Evolutionary conservation across 1,139 yeast species (phyloP).

Genomic region (Ogataea hybrid): DNA sequence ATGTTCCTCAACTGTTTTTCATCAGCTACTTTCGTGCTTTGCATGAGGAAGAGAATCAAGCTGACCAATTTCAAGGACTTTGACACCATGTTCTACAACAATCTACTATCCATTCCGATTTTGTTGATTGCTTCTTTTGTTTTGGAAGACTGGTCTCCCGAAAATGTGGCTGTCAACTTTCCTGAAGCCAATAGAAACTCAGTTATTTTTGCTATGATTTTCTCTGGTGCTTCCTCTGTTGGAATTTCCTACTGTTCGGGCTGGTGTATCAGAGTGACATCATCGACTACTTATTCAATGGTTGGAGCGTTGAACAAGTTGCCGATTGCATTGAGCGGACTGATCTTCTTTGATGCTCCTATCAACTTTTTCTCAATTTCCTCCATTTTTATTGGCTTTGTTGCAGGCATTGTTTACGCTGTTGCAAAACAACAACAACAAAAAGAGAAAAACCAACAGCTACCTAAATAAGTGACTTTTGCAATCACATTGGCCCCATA

Average conservation of each 20-base stretch:
- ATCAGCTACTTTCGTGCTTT: slow-evolving; percentile 87
- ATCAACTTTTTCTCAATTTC: slow-evolving; percentile 89
- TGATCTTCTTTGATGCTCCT: slow-evolving; percentile 91
- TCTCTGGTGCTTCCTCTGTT: slow-evolving; percentile 91
- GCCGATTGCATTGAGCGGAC: slow-evolving; percentile 94
- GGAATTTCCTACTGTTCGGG: slow-evolving; percentile 98
- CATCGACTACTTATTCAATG: slow-evolving; percentile 98
- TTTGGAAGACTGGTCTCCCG: slow-evolving; percentile 91
- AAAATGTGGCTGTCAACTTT: slow-evolving; percentile 72
- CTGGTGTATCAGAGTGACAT: slow-evolving; percentile 99
- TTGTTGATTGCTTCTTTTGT: slow-evolving; percentile 69
- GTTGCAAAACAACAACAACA: slow-evolving; percentile 88
- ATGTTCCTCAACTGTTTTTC: slow-evolving; percentile 93
- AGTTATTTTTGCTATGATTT: slow-evolving; percentile 75
- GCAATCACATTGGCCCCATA: not conserved
- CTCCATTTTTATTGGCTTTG: slow-evolving; percentile 88
- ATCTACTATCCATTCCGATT: slow-evolving; percentile 87
- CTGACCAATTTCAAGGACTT: slow-evolving; percentile 95
- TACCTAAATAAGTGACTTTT: slow-evolving; percentile 30
- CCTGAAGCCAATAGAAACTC: slow-evolving; percentile 67
- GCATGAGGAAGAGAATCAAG: slow-evolving; percentile 97
- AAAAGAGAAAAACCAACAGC: slow-evolving; percentile 44
- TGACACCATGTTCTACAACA: slow-evolving; percentile 98
- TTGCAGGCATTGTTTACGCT: slow-evolving; percentile 93
- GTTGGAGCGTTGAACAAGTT: slow-evolving; percentile 98